Percentiles rank a stretch among this genome's conserved stretches.
Evolutionary conservation across 1,139 yeast genomes (phyloP).

Genomic region (Geotrichum citri-aurantii): DNA sequence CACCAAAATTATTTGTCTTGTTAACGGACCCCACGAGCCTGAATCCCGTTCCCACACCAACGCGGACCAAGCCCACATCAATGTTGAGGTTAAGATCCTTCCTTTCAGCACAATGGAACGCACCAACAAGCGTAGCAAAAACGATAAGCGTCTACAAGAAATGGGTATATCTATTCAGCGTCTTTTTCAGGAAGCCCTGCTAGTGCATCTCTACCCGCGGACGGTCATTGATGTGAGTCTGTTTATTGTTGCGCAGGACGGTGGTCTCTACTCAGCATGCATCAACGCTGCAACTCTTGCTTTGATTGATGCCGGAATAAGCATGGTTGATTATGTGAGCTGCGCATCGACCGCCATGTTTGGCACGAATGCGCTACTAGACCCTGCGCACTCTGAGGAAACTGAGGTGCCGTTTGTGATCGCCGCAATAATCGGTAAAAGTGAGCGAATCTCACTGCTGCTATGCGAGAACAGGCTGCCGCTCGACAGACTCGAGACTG

Average conservation of each 20-base stretch:
- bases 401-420: slow-evolving; percentile 75
- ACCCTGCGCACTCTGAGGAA: slow-evolving; percentile 78
- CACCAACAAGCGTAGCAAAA: slow-evolving; percentile 45
- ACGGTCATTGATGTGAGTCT: slow-evolving; percentile 69
- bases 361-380: slow-evolving; percentile 68
- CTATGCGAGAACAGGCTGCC: slow-evolving; percentile 73
- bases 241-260: slow-evolving; percentile 84
- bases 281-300: slow-evolving; percentile 89
- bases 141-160: slow-evolving; percentile 58
- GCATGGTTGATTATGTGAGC: slow-evolving; percentile 86
- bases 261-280: slow-evolving; percentile 75
- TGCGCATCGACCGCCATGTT: slow-evolving; percentile 76
- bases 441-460: slow-evolving; percentile 30
- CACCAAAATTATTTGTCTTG: slow-evolving; percentile 78
- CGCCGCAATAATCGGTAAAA: slow-evolving; percentile 73
- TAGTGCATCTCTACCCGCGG: slow-evolving; percentile 72
- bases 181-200: slow-evolving; percentile 74
- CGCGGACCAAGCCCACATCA: slow-evolving; percentile 48
- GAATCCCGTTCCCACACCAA: slow-evolving; percentile 41
- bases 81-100: slow-evolving; percentile 61
- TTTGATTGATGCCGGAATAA: slow-evolving; percentile 88
- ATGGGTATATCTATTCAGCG: slow-evolving; percentile 67
- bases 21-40: slow-evolving; percentile 89
- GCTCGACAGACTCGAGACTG: slow-evolving; percentile 67
- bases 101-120: slow-evolving; percentile 79